Base-by-base conservation (phyloP, 129 eudicot species). In the Chrysanthemum seticuspe region DNA sequence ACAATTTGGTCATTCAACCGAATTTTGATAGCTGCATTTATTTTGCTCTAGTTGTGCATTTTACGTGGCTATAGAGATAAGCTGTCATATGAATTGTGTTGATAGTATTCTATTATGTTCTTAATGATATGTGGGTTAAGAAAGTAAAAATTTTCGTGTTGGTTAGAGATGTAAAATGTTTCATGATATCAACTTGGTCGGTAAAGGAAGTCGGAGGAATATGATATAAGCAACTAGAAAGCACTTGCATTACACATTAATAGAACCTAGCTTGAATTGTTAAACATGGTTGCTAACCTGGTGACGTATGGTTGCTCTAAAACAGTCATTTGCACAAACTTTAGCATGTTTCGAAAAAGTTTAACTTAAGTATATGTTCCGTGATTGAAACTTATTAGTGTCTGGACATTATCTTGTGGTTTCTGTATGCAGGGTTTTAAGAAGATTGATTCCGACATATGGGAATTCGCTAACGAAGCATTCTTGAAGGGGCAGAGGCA, bases 401-500 rank as follows among this genome's bases (percentile, higher is more conserved):
- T 75, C 58, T 2, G 10, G 25, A 40, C 18, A 29, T 62, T 36
- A 36, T 1, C 45, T 7, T 70, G 27, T 15, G 29, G 40, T 72
- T 25, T 49, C 6, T 79, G 74, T 53, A 44, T 85, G 94, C 87
- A 95, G 99, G 99, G 99, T 9, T 95, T 95, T 74, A 86, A 89
- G 83, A 95, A 95, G 85, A 83, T 95, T 23, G 99, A 95, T 80
- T 84, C 93, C 5, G 99, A 95, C 54, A 61, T 71, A 73, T 95
- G 99, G 99, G 98, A 94, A 56, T 94, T 94, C 67, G 93, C 98
- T 0, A 90, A 90, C 18, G 96, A 94, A 72, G 84, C 86, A 54
- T 95, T 95, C 76, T 77, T 86, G 18, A 87, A 81, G 52, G 96
- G 96, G 21, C 91, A 88, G 11, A 95, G 83, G 82, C 88, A 95